phyloP scores from a whole-genome alignment of 1,139 yeast genomes.

The Zygosaccharomyces pseudobailii region DNA sequence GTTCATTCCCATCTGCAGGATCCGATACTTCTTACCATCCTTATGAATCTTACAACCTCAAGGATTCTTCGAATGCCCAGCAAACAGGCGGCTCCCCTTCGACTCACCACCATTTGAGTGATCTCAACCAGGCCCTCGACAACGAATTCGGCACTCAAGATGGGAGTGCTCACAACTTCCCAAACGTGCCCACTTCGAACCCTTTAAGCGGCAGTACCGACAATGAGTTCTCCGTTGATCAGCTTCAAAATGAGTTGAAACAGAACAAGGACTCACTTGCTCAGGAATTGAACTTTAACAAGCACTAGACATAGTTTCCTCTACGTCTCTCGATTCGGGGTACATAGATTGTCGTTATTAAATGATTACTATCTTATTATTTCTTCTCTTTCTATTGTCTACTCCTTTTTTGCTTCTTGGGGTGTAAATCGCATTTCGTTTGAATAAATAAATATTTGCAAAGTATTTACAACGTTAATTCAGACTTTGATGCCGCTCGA shows the following conservation, averaged over 20 bases:
- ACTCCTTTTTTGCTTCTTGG: background rate
- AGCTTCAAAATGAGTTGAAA: conserved; percentile 19
- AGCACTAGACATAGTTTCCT: background rate
- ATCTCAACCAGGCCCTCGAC: conserved; percentile 15
- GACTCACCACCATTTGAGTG: conserved; percentile 3
- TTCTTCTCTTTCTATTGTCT: background rate
- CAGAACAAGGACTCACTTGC: conserved; percentile 18
- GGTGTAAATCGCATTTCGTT: background rate
- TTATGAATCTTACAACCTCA: background rate
- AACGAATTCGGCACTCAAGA: conserved; percentile 19
- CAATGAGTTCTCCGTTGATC: conserved; percentile 22
- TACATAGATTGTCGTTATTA: background rate
- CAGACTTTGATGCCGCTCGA: conserved; percentile 54
- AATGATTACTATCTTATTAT: background rate
- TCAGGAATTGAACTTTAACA: conserved; percentile 1
- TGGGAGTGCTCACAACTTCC: conserved; percentile 6
- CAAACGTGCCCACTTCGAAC: conserved; percentile 16
- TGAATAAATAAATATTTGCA: background rate
- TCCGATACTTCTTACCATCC: background rate
- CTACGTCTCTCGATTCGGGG: background rate
- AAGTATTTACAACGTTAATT: background rate
- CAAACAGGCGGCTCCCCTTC: conserved; percentile 17
- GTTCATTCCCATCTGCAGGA: background rate
- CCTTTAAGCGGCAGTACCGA: conserved; percentile 20
- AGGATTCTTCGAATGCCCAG: background rate